Percentiles rank a stretch among this genome's conserved stretches.
Evolutionary conservation across 768 basidiomycete genomes (phyloP).

Genomic region (Paxillus involutus): DNA sequence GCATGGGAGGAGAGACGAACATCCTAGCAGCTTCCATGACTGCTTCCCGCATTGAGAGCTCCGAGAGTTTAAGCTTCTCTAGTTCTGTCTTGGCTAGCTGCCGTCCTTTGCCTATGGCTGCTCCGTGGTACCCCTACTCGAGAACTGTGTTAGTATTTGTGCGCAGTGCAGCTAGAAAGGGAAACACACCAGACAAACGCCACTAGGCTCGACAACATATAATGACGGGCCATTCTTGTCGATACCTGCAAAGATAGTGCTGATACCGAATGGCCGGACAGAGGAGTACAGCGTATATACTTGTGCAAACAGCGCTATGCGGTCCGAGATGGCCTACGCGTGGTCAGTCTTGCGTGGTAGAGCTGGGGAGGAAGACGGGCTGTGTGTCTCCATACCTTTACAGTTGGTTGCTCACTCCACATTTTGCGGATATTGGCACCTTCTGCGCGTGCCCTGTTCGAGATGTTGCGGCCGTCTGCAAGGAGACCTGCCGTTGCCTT

Average conservation of each 20-base stretch:
- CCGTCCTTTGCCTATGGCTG: constrained; percentile 97
- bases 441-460: constrained; percentile 83
- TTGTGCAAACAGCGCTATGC: constrained; percentile 88
- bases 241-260: constrained; percentile 85
- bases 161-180: not conserved
- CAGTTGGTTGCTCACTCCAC: constrained; percentile 71
- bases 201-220: constrained; percentile 93
- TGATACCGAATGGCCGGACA: constrained; percentile 95
- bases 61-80: constrained; percentile 89
- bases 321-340: constrained; percentile 61
- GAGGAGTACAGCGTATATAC: constrained; percentile 97
- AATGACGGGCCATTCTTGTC: constrained; percentile 87
- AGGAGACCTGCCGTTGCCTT: constrained; percentile 93
- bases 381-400: constrained; percentile 58
- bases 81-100: constrained; percentile 97
- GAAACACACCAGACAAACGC: constrained; percentile 76
- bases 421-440: constrained; percentile 68
- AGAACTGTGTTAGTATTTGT: not conserved
- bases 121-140: constrained; percentile 86
- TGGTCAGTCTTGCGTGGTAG: not conserved
- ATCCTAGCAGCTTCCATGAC: constrained; percentile 94
- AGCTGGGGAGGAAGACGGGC: not conserved
- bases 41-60: constrained; percentile 80
- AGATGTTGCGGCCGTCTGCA: constrained; percentile 89
- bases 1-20: constrained; percentile 46